These are phyloP conservation scores for Cryptococcus sp. DNA, from an alignment of 1,284 basidiomycete genomes.

Conservation along the genomic window DNA sequence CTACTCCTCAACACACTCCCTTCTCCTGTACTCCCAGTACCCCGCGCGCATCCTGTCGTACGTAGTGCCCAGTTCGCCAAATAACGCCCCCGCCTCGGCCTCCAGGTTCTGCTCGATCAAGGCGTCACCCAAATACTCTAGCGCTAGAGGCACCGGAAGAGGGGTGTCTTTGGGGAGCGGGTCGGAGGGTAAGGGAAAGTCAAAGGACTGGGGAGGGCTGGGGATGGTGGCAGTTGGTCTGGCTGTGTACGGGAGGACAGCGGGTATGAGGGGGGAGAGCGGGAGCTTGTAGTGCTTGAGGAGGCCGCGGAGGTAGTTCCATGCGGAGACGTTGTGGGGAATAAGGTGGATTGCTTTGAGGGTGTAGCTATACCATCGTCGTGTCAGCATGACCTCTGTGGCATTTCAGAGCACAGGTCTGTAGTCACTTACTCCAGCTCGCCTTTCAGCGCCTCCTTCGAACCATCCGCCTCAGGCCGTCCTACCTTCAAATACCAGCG, in stretches of 20 bases:
- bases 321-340: constrained; percentile 86
- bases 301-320: constrained; percentile 85
- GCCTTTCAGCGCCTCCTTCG: constrained; percentile 56
- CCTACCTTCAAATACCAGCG: constrained; percentile 88
- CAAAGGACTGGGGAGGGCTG: background rate
- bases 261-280: constrained; percentile 58
- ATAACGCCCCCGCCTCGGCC: constrained; percentile 60
- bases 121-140: constrained; percentile 83
- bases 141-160: constrained; percentile 68
- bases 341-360: constrained; percentile 78
- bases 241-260: constrained; percentile 63
- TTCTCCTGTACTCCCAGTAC: constrained; percentile 41
- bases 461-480: constrained; percentile 51
- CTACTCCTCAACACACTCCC: constrained; percentile 22
- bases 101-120: constrained; percentile 58
- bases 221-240: constrained; percentile 9
- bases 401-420: no score
- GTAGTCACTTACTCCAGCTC: constrained; percentile 63
- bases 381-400: background rate
- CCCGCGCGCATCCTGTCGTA: constrained; percentile 66
- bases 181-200: constrained; percentile 19
- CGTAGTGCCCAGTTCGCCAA: constrained; percentile 65
- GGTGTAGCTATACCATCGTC: constrained; percentile 55
- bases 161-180: constrained; percentile 58
- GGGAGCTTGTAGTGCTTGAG: constrained; percentile 53